A percentile compares a stretch with the other conserved stretches of the same genome.
phyloP scores from a whole-genome alignment of 495 filamentous ascomycete species.

The Cairneyella variabilis region DNA sequence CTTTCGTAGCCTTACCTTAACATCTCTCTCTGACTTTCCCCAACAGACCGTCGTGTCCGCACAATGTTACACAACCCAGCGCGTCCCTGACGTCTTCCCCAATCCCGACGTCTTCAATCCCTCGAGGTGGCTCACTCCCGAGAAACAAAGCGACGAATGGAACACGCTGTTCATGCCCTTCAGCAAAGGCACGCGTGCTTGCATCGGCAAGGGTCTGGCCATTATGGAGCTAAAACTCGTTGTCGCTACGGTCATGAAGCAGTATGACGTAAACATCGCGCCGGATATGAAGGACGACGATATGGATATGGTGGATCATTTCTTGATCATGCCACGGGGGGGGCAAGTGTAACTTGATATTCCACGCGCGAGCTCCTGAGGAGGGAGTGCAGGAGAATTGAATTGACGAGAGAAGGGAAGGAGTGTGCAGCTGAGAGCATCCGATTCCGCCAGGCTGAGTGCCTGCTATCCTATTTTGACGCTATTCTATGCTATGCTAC shows the following conservation, averaged over 20 bases:
- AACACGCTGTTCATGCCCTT: background rate
- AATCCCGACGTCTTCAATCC: background rate
- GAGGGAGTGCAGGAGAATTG: no score
- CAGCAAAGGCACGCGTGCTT: background rate
- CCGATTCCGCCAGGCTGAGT: no score
- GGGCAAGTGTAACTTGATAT: no score
- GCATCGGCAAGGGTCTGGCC: background rate
- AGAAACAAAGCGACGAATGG: background rate
- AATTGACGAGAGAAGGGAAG: no score
- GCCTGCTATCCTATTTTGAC: no score
- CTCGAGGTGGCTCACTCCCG: background rate
- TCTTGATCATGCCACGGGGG: no score
- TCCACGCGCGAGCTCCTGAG: no score
- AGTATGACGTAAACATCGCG: background rate
- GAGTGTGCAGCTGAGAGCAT: no score
- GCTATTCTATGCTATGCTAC: no score
- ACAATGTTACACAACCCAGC: background rate
- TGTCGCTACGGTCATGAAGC: background rate
- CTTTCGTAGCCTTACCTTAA: background rate
- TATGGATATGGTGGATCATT: slow-evolving; percentile 1
- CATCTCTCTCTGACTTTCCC: background rate
- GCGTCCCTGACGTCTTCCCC: background rate
- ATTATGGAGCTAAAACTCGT: background rate
- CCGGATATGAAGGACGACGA: background rate
- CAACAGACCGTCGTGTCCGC: background rate